A percentile compares a stretch with the other conserved stretches of the same genome.
Conservation (phyloP, 2,329 filamentous ascomycete genomes). For the Drechslerella stenobrocha region DNA sequence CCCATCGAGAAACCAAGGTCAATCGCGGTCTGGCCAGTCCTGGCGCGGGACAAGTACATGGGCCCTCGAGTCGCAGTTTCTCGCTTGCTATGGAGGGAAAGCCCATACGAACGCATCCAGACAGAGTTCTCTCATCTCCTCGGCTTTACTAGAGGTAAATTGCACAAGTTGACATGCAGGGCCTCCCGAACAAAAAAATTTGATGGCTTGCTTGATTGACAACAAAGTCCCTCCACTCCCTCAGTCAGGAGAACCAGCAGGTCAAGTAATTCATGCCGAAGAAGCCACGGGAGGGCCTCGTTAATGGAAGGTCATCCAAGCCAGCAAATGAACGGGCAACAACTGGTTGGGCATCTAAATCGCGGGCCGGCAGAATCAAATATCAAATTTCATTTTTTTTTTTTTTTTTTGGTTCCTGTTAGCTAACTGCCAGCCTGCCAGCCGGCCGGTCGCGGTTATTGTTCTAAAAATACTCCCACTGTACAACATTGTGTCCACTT, state of each 20-base stretch:
- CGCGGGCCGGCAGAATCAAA: constrained; percentile 9
- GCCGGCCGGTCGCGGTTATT: background rate
- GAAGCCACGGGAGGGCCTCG: background rate
- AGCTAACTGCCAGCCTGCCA: background rate
- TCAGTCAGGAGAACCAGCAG: constrained; percentile 20
- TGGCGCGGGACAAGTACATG: constrained; percentile 37
- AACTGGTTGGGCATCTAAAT: constrained; percentile 10
- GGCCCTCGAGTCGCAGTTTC: constrained; percentile 12
- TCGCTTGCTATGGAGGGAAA: constrained; percentile 38
- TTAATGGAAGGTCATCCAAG: constrained; percentile 3
- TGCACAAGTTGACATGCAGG: constrained; percentile 1
- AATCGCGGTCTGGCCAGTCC: constrained; percentile 23
- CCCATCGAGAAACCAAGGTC: constrained; percentile 36
- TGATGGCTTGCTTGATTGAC: background rate
- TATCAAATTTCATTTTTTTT: constrained; percentile 37
- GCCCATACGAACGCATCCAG: constrained; percentile 41
- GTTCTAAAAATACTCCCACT: constrained; percentile 40
- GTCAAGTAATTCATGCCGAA: background rate
- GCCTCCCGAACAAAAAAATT: constrained; percentile 10
- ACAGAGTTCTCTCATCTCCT: background rate
- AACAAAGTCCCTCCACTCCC: constrained; percentile 5
- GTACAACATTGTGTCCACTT: constrained; percentile 25
- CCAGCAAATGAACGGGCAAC: constrained; percentile 5
- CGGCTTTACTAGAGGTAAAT: background rate
- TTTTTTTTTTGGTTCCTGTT: background rate